Evolutionary conservation across 73 alveolate species (phyloP), one percentile per base, ranked within the genome.

Genomic region (Blepharisma stoltei): DNA sequence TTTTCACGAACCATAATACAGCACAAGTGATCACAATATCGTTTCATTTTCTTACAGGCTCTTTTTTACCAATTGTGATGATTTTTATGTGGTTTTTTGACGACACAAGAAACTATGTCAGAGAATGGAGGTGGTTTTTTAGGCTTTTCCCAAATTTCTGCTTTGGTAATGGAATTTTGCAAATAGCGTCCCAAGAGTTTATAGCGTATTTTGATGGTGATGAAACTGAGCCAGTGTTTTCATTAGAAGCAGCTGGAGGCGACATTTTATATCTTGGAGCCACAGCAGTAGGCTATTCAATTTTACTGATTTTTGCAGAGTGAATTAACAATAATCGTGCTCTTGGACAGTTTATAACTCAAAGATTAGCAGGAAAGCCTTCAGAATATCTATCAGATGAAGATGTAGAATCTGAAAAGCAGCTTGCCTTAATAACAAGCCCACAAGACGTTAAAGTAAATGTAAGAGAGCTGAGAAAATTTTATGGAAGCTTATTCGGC

Each of bases 31-130:
- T 70, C n/a, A 76, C 95, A 6, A 78, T 94, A 75, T 70, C 87
- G 70, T 46, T 92, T 80, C 88, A 93, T 70, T 90, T 91, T 48
- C 46, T 89, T 18, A 77, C 85, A 66, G 97, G 97, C 0, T 75
- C 93, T 1, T 68, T 84, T 8, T 48, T 67, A 6, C 81, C 85
- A 6, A 14, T 76, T 0, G 6, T 76, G 20, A 7, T 71, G 20
- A 54, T 54, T 38, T 77, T 50, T 5, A 6, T 50, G 9, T 53
- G 83, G 32, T 25, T 14, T 60, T 25, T 37, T 21, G 76, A 60
- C 3, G 41, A 60, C 21, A 60, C 49, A 1, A 60, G 49, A 21
- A 27, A 25, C 21, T 60, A 11, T 60, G 20, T 9, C 21, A 60
- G 55, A 27, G n/a, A 11, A 11, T 60, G 76, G 41, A 25, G 76